These are phyloP conservation scores for Metschnikowia koreensis DNA, from an alignment of 805 yeast genomes.

Conservation along the genomic window DNA sequence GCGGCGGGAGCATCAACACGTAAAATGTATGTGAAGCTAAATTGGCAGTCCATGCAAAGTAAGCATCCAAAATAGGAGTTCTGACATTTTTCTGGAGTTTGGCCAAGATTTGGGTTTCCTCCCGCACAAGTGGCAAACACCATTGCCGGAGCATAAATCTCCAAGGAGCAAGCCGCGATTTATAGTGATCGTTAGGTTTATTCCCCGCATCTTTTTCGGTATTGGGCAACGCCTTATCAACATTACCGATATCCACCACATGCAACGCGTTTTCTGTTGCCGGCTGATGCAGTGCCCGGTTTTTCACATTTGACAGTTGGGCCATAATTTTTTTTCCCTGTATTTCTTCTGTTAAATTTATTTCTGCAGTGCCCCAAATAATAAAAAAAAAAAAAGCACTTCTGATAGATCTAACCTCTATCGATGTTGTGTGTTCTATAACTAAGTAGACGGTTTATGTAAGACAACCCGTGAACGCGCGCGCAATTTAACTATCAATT, in stretches of 20 bases:
- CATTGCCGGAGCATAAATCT: constrained; percentile 53
- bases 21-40: constrained; percentile 93
- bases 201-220: constrained; percentile 66
- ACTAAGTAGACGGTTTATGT: no score
- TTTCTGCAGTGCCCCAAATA: background rate
- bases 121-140: constrained; percentile 55
- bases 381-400: no score
- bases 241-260: constrained; percentile 1
- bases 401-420: no score
- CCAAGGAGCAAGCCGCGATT: constrained; percentile 49
- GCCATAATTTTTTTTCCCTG: background rate
- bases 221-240: background rate
- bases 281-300: background rate
- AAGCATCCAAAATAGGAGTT: constrained; percentile 55
- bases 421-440: no score
- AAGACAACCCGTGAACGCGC: no score
- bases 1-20: constrained; percentile 81
- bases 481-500: no score
- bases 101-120: constrained; percentile 63
- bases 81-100: constrained; percentile 54
- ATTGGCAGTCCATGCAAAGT: constrained; percentile 84
- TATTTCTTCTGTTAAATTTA: background rate
- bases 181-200: constrained; percentile 64
- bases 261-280: background rate
- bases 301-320: background rate